A percentile compares a stretch with the other conserved stretches of the same genome.
Evolutionary conservation across 75 land plant genomes (phyloP).

Genomic region (Adiantum capillusveneris): DNA sequence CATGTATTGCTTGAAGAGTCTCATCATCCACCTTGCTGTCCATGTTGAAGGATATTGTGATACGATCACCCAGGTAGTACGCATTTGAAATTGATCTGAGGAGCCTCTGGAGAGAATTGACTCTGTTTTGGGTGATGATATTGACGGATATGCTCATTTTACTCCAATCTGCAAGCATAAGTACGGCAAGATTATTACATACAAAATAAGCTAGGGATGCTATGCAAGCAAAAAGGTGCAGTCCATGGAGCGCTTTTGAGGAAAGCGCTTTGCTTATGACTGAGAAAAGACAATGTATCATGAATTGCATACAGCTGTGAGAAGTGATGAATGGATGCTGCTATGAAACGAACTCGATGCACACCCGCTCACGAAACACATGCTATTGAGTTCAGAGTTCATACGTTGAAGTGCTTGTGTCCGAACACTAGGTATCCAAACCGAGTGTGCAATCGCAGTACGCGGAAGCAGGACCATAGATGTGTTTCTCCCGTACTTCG

Average conservation of each 20-base stretch:
- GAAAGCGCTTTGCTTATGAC: too few relatives aligned
- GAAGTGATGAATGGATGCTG: too few relatives aligned
- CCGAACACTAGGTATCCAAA: conserved; percentile 86
- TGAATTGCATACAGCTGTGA: too few relatives aligned
- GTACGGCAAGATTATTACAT: too few relatives aligned
- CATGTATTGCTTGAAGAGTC: conserved; percentile 49
- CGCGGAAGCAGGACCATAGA: conserved; percentile 61
- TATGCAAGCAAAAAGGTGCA: too few relatives aligned
- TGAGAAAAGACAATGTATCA: too few relatives aligned
- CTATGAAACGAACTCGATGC: too few relatives aligned
- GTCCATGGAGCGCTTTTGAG: too few relatives aligned
- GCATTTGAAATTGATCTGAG: conserved; percentile 66
- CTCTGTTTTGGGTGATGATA: conserved; percentile 91
- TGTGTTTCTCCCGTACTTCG: conserved; percentile 30
- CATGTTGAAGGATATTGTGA: conserved; percentile 87
- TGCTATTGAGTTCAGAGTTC: too few relatives aligned
- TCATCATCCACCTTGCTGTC: conserved; percentile 85
- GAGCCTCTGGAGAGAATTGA: conserved; percentile 59
- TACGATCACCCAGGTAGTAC: conserved; percentile 80
- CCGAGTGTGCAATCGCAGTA: conserved; percentile 54
- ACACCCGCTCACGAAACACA: too few relatives aligned
- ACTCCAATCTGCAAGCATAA: conserved; percentile 80
- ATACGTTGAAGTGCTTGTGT: conserved; percentile 66
- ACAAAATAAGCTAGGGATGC: too few relatives aligned
- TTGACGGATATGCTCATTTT: conserved; percentile 73